Evolutionary conservation across 2,329 filamentous ascomycete genomes (phyloP).

Genomic region (Talaromyces islandicus): DNA sequence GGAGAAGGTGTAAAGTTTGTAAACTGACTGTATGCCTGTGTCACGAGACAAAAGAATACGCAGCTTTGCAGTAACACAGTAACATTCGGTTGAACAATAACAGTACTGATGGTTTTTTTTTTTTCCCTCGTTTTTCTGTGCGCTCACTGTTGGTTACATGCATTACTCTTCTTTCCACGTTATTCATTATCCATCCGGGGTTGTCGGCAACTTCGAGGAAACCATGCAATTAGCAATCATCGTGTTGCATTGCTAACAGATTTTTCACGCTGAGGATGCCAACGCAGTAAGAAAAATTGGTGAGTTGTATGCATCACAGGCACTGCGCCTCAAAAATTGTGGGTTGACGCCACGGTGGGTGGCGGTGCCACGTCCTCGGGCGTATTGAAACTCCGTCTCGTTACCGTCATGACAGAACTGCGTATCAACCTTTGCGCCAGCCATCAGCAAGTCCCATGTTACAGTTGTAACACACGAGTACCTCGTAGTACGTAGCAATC

Average conservation of each 20-base stretch:
- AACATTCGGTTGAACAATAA: neutral
- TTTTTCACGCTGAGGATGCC: neutral
- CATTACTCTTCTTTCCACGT: neutral
- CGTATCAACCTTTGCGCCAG: neutral
- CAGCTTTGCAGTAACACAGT: neutral
- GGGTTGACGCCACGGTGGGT: neutral
- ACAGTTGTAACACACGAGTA: neutral
- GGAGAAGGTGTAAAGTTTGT: neutral
- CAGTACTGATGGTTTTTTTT: too few relatives aligned
- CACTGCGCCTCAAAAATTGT: neutral
- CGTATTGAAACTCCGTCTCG: neutral
- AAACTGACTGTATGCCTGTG: neutral
- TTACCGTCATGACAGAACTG: neutral
- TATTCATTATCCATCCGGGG: neutral
- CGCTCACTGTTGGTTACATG: neutral
- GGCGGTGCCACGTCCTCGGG: neutral
- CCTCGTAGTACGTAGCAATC: neutral
- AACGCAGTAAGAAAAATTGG: neutral
- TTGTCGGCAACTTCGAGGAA: neutral
- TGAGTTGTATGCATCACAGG: neutral
- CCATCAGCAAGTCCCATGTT: neutral
- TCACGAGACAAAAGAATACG: neutral
- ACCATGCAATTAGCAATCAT: neutral
- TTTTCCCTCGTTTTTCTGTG: neutral
- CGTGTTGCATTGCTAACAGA: neutral